phyloP scores from a whole-genome alignment of 1,284 basidiomycete species.

The Marasmius tenuissimus region DNA sequence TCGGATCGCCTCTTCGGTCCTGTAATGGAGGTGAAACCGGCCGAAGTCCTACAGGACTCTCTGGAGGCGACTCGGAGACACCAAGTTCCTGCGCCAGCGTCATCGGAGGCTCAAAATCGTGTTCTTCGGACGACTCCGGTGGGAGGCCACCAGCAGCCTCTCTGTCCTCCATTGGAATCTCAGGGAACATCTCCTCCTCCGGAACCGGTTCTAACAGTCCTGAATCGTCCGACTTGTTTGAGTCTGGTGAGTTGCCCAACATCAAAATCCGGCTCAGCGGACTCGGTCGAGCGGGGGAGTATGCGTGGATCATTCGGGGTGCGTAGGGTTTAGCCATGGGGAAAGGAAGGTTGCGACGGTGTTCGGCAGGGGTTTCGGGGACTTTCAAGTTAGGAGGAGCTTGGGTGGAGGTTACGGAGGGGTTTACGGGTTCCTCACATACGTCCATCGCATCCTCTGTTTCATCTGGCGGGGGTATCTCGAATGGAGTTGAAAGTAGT shows the following conservation, averaged over 20 bases:
- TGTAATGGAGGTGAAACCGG: slow-evolving; percentile 37
- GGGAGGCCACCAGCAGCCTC: slow-evolving; percentile 12
- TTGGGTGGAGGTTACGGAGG: not conserved
- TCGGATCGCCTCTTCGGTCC: slow-evolving; percentile 39
- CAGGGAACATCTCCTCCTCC: slow-evolving; percentile 26
- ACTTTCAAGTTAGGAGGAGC: not conserved
- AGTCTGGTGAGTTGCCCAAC: slow-evolving; percentile 55
- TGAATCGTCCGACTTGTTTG: slow-evolving; percentile 21
- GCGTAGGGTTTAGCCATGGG: slow-evolving; percentile 70
- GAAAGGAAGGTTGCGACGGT: slow-evolving; percentile 42
- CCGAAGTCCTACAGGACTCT: slow-evolving; percentile 19
- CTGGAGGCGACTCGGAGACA: slow-evolving; percentile 35
- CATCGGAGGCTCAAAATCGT: slow-evolving; percentile 17
- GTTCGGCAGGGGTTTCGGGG: slow-evolving; percentile 14
- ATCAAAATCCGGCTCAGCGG: slow-evolving; percentile 74
- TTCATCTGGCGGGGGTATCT: not conserved
- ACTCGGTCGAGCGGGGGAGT: slow-evolving; percentile 75
- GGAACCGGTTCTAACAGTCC: slow-evolving; percentile 13
- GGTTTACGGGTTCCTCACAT: slow-evolving; percentile 6
- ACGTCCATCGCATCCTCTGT: slow-evolving; percentile 15
- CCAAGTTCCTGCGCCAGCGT: slow-evolving; percentile 38
- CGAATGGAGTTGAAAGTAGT: slow-evolving; percentile 25
- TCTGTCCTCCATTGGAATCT: slow-evolving; percentile 5
- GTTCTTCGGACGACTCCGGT: not conserved
- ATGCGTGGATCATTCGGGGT: slow-evolving; percentile 70